Base-by-base conservation (phyloP, 2,329 filamentous ascomycete species). In the Cercospora brassicicola region DNA sequence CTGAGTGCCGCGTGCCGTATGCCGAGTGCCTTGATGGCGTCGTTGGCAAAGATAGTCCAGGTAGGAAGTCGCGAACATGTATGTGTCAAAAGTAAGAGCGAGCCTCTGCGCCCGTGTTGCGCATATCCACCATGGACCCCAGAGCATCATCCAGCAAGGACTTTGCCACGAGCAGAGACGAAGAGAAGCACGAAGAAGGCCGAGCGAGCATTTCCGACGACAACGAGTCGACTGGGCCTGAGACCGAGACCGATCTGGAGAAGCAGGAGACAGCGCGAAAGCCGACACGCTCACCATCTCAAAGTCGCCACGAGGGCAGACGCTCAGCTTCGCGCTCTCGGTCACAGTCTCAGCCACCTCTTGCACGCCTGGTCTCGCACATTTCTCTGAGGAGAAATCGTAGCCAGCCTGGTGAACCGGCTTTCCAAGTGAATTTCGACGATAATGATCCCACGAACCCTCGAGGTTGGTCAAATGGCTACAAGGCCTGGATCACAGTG, bases 401-500 rank as follows among this genome's bases (percentile, higher is more conserved):
- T 5, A 59, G 53, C 23, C 65, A 72, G 62, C 65, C 59, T 18
- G 39, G 65, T 36, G 62, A 67, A n/a, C 42, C 61, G 11, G 67
- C 71, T 3, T 78, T 74, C 59, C 67, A 72, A 11, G 77, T 78
- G 15, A 67, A 69, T 13, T 79, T 73, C 66, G 74, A 75, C 9
- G 70, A 72, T 0, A 73, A 76, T 69, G 82, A 84, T 67, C 74
- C 73, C 7, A 74, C 76, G 7, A 84, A 87, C 67, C 85, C 85
- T 0, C 78, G 80, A 59, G 85, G 84, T 69, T 86, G 81, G 78
- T 75, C 76, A 0, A 72, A 75, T 5, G 53, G 59, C 3, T 81
- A 83, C 68, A 85, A 85, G 73, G 78, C 76, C 56, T 84, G 80
- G 77, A 77, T 86, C 61, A 85, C 84, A 0, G 78, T 84, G 18